phyloP scores from a whole-genome alignment of 192 early-diverging fungal species.

The Oehlia diaphana region DNA sequence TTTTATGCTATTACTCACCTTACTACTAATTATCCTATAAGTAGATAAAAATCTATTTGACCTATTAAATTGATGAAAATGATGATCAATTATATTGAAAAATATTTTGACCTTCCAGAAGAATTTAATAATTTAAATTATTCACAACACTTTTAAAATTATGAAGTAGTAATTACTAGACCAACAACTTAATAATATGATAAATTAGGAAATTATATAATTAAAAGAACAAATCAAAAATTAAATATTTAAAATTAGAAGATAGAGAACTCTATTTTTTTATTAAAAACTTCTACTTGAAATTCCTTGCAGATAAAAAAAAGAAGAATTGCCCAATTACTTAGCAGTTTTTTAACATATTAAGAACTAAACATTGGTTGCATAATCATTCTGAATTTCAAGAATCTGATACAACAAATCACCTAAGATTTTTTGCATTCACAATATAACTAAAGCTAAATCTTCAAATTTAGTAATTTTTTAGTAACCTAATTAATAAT shows the following conservation, averaged over 20 bases:
- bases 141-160: neutral
- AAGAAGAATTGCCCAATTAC: neutral
- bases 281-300: neutral
- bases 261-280: slow-evolving; percentile 1
- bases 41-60: neutral
- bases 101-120: neutral
- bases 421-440: no score
- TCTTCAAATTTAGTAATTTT: no score
- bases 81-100: slow-evolving; percentile 3
- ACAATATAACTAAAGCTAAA: no score
- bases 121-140: neutral
- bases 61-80: neutral
- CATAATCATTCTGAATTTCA: neutral
- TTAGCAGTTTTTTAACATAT: neutral
- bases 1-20: neutral
- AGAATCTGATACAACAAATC: neutral
- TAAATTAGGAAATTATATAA: neutral
- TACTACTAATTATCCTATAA: neutral
- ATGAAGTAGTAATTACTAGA: neutral
- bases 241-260: neutral
- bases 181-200: neutral
- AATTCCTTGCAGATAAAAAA: neutral
- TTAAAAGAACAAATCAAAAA: neutral
- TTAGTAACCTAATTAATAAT: no score
- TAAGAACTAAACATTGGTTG: neutral